Evolutionary conservation across 1,139 yeast genomes (phyloP).

Genomic region (Saccharomyces hybrid): DNA sequence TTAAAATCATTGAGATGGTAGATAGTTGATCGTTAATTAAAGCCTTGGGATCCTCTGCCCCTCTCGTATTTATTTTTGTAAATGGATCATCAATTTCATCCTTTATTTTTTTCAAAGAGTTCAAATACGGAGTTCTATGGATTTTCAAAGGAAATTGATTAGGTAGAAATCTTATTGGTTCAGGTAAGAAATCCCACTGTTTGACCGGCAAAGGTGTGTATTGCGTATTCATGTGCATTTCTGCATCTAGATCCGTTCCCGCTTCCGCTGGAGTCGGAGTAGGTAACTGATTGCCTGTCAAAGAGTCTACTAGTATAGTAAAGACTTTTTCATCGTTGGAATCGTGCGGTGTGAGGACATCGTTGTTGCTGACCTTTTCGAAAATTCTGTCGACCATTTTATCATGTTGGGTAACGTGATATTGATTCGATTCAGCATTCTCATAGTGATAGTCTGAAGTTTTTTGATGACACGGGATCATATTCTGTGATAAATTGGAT

Average conservation of each 20-base stretch:
- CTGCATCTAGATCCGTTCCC: neutral
- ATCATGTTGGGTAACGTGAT: neutral
- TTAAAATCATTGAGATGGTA: conserved; percentile 71
- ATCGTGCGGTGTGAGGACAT: conserved; percentile 6
- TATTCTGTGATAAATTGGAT: conserved; percentile 33
- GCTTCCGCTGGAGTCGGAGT: neutral
- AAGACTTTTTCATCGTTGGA: conserved; percentile 21
- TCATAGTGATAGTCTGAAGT: neutral
- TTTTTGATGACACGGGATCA: neutral
- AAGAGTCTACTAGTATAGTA: conserved; percentile 55
- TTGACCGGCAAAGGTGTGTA: conserved; percentile 15
- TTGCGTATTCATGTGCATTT: conserved; percentile 7
- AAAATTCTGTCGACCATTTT: conserved; percentile 43
- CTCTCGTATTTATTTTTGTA: conserved; percentile 47
- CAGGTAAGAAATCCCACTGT: conserved; percentile 22
- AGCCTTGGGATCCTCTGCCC: conserved; percentile 49
- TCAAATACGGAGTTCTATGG: conserved; percentile 38
- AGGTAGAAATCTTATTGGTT: conserved; percentile 13
- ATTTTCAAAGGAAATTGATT: conserved; percentile 9
- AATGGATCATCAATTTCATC: conserved; percentile 59
- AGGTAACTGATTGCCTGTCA: conserved; percentile 44
- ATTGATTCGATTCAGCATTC: conserved; percentile 1
- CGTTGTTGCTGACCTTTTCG: conserved; percentile 37
- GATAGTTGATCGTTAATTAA: conserved; percentile 67
- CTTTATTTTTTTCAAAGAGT: conserved; percentile 48